Base-by-base conservation (phyloP, 305 asterid species). In the Fraxinus velutina region DNA sequence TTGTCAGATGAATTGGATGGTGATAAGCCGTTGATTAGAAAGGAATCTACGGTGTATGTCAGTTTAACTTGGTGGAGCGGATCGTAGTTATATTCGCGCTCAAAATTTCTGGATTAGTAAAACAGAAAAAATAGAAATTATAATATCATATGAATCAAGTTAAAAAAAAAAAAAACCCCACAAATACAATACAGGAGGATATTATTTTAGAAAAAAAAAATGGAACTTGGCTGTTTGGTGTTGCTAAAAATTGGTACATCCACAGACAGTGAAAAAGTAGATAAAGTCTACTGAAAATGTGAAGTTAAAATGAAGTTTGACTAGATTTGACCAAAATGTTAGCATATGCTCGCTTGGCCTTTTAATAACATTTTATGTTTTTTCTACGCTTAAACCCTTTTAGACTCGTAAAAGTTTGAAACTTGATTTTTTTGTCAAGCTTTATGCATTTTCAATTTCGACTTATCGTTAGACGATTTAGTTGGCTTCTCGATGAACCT, bases 41-140 rank as follows among this genome's bases (percentile, higher is more conserved):
- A 34, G 0, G 37, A 12, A 86, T 89, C 83, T 9, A 87, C 89
- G 91, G 84, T 27, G 15, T 3, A 19, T 0, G 3, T 0, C 2
- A n/a, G 13, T 0, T 44, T 75, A 19, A 15, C 55, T 24, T 2
- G 2, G 12, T 17, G 7, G 78, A 10, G 81, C 85, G 86, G 84
- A 80, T 84, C 36, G 39, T 50, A 29, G 60, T 30, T 19, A 19
- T 5, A 57, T 57, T 6, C 70, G 13, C 30, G 30, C 30, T 19
- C 30, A 57, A 57, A 52, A 57, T 21, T 57, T 57, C 70, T 8
- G 12, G 0, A 57, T 2, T 57, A 19, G 70, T 19, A 57, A 24
- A 64, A 64, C 73, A 3, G 73, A 3, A 10, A 64, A 22, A 64
- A 64, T 64, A 24, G 1, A 55, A 55, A 55, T 17, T 17, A 6